Conservation (phyloP, 768 basidiomycete genomes). For the Infundibulicybe gibba region DNA sequence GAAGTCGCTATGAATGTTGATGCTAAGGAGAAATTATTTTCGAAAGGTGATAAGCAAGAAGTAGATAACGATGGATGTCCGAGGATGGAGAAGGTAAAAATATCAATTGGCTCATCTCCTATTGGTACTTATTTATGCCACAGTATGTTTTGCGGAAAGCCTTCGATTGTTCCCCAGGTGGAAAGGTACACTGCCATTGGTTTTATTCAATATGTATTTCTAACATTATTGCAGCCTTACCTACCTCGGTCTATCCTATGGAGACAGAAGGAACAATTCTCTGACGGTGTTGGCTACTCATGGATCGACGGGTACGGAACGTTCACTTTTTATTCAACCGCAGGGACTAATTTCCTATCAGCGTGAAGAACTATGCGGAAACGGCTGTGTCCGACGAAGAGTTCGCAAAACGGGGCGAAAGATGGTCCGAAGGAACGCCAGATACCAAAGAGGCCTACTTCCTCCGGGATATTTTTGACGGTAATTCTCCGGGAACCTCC, state of each 20-base stretch:
- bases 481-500: conserved; percentile 27
- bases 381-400: conserved; percentile 74
- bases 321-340: neutral
- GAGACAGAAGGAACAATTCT: conserved; percentile 99
- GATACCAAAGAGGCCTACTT: conserved; percentile 97
- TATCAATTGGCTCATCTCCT: conserved; percentile 5
- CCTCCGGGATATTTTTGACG: conserved; percentile 89
- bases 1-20: conserved; percentile 92
- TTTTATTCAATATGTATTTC: too few species aligned
- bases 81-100: conserved; percentile 88
- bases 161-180: conserved; percentile 82
- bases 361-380: conserved; percentile 88
- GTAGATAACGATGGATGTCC: conserved; percentile 84
- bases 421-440: conserved; percentile 79
- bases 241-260: conserved; percentile 92
- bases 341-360: conserved; percentile 23
- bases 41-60: conserved; percentile 71
- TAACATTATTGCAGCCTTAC: conserved; percentile 58
- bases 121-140: neutral
- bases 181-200: conserved; percentile 44
- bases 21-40: conserved; percentile 85
- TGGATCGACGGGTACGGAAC: conserved; percentile 90
- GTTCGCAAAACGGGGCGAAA: conserved; percentile 65
- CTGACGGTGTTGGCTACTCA: conserved; percentile 96
- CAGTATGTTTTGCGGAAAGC: conserved; percentile 96